Evolutionary conservation across 2,329 filamentous ascomycete species (phyloP), one percentile per base, ranked within the genome.

Genomic region (Calonectria montana): DNA sequence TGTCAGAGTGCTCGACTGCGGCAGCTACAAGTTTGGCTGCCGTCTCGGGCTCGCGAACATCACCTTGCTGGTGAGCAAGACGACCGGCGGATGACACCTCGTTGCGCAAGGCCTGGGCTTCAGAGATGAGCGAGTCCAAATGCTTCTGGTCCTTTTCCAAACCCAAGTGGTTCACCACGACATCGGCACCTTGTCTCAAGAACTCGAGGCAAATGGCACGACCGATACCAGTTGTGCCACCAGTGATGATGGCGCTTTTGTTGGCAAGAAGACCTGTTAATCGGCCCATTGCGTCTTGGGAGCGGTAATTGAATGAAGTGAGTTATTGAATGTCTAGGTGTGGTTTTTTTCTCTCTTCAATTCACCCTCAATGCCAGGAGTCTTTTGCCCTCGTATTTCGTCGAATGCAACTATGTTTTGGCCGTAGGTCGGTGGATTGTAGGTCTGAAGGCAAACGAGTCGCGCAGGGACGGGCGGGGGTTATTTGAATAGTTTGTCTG

Each of bases 221-320:
- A 65, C 95, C 95, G 78, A 97, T 97, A 67, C 95, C 95, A 1
- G 94, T 97, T 4, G 93, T 93, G 69, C 94, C 95, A 75, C 95
- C 95, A 0, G 95, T 97, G 79, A 98, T 95, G 81, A 95, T 93
- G 83, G 94, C 94, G 15, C 92, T 93, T 84, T 97, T 97, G 82
- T 90, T 91, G 67, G 85, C 81, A 69, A 97, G 91, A 76, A 97
- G 88, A 75, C 81, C 80, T 25, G 86, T 86, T 10, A 71, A 23
- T 12, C 64, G 64, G 48, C 57, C 39, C 47, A 57, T 50, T 21
- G 43, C 70, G 57, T 66, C 48, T 13, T 55, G 23, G 23, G 16
- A 18, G 12, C 25, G 31, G 27, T 50, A 18, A 31, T 27, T 55
- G 39, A 72, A 50, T 35, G n/a, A 45, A 53, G 61, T 65, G 23